Base-by-base conservation (phyloP, 2,329 filamentous ascomycete genomes). In the Penicillium sp. region DNA sequence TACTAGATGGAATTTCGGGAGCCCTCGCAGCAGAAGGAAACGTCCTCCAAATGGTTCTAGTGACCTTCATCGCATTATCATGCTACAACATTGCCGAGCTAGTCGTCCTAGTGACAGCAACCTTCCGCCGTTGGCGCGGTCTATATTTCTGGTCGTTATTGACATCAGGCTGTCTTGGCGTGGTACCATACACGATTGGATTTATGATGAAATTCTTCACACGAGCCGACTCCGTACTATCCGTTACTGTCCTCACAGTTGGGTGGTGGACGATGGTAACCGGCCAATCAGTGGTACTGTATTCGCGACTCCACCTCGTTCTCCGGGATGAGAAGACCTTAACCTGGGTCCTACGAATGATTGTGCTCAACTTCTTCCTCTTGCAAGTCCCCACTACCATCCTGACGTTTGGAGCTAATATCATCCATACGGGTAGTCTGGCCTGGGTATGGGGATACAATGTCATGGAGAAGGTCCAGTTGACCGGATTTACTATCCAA, bases 201-300 rank as follows among this genome's bases (percentile, higher is more conserved):
- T 77, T 80, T 42, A 63, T 79, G 21, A 60, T 81, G 49, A 74
- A 76, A 37, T 73, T 79, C 31, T 77, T 76, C 50, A 71, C 68
- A 1, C 56, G 58, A 0, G 61, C 63, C 11, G 68, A 60, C 54
- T 64, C 68, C 2, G 73, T 71, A 39, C 45, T 74, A 3, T 71
- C 74, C 2, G 72, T 76, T 4, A 76, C 77, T 5, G 61, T 82
- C 4, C 69, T 82, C 24, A 76, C 76, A n/a, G 58, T 87, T 54
- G 85, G 83, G 11, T 83, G 85, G 82, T 82, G 81, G 68, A 64
- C 74, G 2, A 86, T 87, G 83, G 81, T 88, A 0, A 85, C 84
- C 1, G 86, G 85, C 0, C 84, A 87, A 67, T 81, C 81, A 0
- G 64, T 87, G 13, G 85, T 88, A 1, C 74, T 88, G 1, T 88